These are phyloP conservation scores for Colletotrichum orbiculare DNA, from an alignment of 2,329 filamentous ascomycete genomes.

Conservation along the genomic window DNA sequence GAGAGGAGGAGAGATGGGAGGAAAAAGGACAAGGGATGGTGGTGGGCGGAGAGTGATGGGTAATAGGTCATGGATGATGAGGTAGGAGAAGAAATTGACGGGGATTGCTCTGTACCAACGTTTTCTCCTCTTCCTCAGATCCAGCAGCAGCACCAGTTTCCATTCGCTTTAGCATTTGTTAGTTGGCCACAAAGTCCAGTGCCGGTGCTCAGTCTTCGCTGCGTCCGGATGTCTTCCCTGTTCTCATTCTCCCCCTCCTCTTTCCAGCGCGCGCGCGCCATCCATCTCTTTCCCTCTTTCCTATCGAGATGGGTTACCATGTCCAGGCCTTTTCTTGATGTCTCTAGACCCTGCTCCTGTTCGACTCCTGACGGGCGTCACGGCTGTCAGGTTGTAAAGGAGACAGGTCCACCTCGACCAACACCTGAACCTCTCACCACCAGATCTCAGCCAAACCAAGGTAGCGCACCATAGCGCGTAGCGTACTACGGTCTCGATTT, in stretches of 20 bases:
- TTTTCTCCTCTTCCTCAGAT: too few relatives aligned
- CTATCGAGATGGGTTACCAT: background rate
- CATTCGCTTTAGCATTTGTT: too few relatives aligned
- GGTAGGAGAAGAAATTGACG: conserved; percentile 18
- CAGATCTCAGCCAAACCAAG: background rate
- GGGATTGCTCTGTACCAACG: background rate
- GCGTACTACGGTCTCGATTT: conserved; percentile 1
- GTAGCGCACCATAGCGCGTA: conserved; percentile 1
- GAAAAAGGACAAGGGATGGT: too few relatives aligned
- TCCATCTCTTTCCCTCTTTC: too few relatives aligned
- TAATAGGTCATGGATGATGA: background rate
- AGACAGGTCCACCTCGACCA: background rate
- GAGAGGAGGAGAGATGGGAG: background rate
- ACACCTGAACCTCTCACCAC: background rate
- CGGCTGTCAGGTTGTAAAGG: too few relatives aligned
- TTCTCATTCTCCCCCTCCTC: too few relatives aligned
- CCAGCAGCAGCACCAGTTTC: too few relatives aligned
- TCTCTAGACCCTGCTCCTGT: conserved; percentile 16
- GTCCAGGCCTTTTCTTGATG: conserved; percentile 8
- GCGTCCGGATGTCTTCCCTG: too few relatives aligned
- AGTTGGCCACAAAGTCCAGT: too few relatives aligned
- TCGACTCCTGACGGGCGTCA: too few relatives aligned
- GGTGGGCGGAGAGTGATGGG: background rate
- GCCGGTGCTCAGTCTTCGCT: too few relatives aligned
- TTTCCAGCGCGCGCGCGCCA: too few relatives aligned